Evolutionary conservation across 2,329 filamentous ascomycete genomes (phyloP).

Genomic region (Aspergillus tubingensis): DNA sequence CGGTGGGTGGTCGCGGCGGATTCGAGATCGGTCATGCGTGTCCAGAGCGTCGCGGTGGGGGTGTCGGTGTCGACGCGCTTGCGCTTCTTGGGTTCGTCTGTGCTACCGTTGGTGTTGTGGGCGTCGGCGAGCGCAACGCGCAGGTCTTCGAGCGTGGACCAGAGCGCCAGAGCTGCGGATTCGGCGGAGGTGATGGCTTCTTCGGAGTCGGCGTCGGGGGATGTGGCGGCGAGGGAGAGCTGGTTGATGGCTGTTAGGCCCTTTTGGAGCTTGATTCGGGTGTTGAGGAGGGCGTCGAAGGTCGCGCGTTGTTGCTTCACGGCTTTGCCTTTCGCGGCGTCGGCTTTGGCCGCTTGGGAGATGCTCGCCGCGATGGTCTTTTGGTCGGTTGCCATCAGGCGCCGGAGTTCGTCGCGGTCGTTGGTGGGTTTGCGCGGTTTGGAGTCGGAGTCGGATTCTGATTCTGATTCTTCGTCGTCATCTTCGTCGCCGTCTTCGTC

Average conservation of each 20-base stretch:
- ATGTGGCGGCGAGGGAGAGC: conserved; percentile 52
- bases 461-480: conserved; percentile 33
- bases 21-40: conserved; percentile 68
- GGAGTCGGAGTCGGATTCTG: conserved; percentile 24
- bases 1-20: conserved; percentile 60
- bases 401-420: conserved; percentile 62
- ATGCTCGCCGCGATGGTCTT: conserved; percentile 66
- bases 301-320: conserved; percentile 82
- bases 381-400: conserved; percentile 68
- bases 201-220: conserved; percentile 42
- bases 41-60: conserved; percentile 69
- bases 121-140: conserved; percentile 43
- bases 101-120: conserved; percentile 29
- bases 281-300: conserved; percentile 86
- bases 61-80: conserved; percentile 58
- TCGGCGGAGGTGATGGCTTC: conserved; percentile 74
- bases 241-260: conserved; percentile 81
- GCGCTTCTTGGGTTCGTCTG: conserved; percentile 40
- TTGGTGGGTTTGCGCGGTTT: conserved; percentile 27
- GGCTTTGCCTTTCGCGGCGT: conserved; percentile 80
- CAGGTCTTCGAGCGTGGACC: conserved; percentile 65
- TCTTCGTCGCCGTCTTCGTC: conserved; percentile 28
- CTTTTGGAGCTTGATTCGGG: conserved; percentile 91
- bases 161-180: conserved; percentile 78
- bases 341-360: conserved; percentile 68